These are phyloP conservation scores for Rhodamnia rubescens DNA, from an alignment of 345 rosid species.

Conservation along the genomic window DNA sequence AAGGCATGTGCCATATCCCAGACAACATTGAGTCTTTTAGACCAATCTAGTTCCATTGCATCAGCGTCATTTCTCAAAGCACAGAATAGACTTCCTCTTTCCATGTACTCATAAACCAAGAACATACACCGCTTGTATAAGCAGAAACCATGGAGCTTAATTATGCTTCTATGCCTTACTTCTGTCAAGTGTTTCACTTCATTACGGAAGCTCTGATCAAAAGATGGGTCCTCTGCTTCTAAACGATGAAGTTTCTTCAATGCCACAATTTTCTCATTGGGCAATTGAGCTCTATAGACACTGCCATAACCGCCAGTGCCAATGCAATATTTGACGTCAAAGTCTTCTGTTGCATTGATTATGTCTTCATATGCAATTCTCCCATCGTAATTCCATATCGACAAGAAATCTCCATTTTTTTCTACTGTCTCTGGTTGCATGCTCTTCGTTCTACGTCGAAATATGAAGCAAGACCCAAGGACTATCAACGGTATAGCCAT, in stretches of 20 bases:
- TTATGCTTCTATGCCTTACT: neutral
- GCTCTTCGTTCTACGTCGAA: neutral
- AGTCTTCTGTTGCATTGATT: constrained; percentile 6
- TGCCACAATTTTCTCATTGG: neutral
- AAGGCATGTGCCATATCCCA: neutral
- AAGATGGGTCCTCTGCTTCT: neutral
- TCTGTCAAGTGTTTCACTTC: constrained; percentile 4
- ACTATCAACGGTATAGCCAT: too few relatives aligned
- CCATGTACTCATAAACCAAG: constrained; percentile 3
- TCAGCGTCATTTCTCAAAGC: neutral
- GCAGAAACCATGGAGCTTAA: constrained; percentile 2
- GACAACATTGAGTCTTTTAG: neutral
- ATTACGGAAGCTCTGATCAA: neutral
- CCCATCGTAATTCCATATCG: constrained; percentile 9
- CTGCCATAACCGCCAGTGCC: constrained; percentile 13
- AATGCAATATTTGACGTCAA: constrained; percentile 11
- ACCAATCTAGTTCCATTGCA: constrained; percentile 5
- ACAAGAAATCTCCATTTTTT: neutral
- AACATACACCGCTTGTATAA: neutral
- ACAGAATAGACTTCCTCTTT: neutral
- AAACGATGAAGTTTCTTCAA: constrained; percentile 7
- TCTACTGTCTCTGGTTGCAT: neutral
- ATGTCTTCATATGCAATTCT: constrained; percentile 8
- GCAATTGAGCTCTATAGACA: constrained; percentile 13
- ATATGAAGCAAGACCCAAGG: neutral